Base-by-base conservation (phyloP, 1,284 basidiomycete species). In the Ustilago xerochloae region DNA sequence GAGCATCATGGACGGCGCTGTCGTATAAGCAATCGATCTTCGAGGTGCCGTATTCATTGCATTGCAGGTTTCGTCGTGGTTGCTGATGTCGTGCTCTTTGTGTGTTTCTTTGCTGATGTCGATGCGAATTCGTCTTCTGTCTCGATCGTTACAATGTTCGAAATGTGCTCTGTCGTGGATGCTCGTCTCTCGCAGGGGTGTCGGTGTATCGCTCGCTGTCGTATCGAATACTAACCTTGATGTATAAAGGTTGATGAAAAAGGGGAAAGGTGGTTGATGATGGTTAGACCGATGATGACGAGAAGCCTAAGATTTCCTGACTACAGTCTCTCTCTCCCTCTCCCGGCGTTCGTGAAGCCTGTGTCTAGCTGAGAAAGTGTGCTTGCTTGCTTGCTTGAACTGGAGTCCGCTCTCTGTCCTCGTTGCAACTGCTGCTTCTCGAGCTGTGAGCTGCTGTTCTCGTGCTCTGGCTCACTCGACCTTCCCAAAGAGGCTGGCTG, bases 161-260 rank as follows among this genome's bases (percentile, higher is more conserved):
- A 29, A 20, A 5, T 6, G 16, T 46, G 32, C 65, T 50, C 55
- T 58, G 33, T 26, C n/a, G 50, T 41, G 15, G 47, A 38, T 39
- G 13, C 24, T n/a, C 28, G 15, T 18, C 22, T 33, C 35, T 47
- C 49, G 56, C 60, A 26, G 32, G 32, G 24, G 49, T 6, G 4
- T 36, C 20, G 39, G 32, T 18, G 24, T 26, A 15, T 50, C 60
- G 41, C n/a, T 63, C 18, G 22, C n/a, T 48, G 33, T 33, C 26
- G 48, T 4, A 13, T 38, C 26, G 36, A 22, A 29, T 59, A 69
- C 66, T 59, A 63, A 69, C 66, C 66, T 69, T 69, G 61, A 69
- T 59, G 46, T 59, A 49, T 69, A 55, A 49, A 52, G 56, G 66
- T 69, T 63, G 60, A 62, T 63, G 56, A 63, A 69, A 57, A 45